Evolutionary conservation across 176 grass and related monocot genomes (phyloP).

Genomic region (Aegilops longissima): DNA sequence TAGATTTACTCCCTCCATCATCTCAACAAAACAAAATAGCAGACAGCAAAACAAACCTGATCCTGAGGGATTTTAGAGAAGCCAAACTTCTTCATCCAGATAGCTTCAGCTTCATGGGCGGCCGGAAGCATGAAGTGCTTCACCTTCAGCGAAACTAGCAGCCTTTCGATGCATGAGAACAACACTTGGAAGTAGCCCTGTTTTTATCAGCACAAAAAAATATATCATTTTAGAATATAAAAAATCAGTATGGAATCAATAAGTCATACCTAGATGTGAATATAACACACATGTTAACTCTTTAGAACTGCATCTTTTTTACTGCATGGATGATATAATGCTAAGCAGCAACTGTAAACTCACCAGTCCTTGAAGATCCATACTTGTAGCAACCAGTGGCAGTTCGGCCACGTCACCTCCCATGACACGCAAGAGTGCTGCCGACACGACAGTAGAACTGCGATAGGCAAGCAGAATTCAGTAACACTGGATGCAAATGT

Average conservation of each 20-base stretch:
- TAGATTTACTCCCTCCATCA: not conserved
- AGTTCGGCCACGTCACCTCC: conserved; percentile 82
- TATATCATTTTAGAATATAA: not conserved
- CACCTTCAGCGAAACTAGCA: conserved; percentile 60
- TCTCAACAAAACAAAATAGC: not conserved
- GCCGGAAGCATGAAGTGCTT: conserved; percentile 88
- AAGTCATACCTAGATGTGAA: not conserved
- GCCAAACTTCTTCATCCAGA: conserved; percentile 97
- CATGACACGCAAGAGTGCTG: conserved; percentile 83
- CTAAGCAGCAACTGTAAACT: not conserved
- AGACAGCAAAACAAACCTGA: conserved; percentile 37
- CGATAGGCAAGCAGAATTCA: conserved; percentile 20
- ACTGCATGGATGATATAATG: not conserved
- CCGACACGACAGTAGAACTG: conserved; percentile 82
- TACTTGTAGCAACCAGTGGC: conserved; percentile 90
- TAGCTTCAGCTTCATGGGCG: conserved; percentile 91
- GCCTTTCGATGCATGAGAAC: conserved; percentile 76
- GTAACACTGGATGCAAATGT: not conserved
- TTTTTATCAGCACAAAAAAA: conserved; percentile 12
- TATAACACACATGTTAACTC: not conserved
- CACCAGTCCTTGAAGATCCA: conserved; percentile 81
- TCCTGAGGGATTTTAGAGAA: conserved; percentile 72
- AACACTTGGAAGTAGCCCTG: conserved; percentile 93
- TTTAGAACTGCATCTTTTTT: not conserved
- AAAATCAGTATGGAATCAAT: not conserved